Evolutionary conservation across 441 rosid genomes (phyloP), one percentile per base, ranked within the genome.

Genomic region (Erodium texanum): DNA sequence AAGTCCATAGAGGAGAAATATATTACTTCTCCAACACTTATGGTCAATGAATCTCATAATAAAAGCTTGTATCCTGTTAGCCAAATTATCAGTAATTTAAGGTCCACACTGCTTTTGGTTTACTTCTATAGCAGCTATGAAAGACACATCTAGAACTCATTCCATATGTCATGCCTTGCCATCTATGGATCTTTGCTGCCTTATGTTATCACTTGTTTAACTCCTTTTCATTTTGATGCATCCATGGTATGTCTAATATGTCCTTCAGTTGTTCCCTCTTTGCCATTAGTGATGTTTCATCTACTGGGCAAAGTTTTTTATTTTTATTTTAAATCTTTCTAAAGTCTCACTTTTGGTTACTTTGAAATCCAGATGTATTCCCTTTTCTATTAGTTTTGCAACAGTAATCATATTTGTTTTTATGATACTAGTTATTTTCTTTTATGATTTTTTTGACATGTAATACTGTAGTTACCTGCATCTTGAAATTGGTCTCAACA

Each of bases 131-230:
- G 15, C 62, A 20, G 24, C 62, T 9, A 22, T 19, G 24, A 56
- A 58, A 58, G 63, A 58, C 63, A 58, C 63, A 24, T 20, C 63
- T 1, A 20, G 29, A 58, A 23, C 63, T n/a, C 63, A 58, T 58
- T 14, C 29, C 27, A 11, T 43, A 43, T 11, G n/a, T 43, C n/a
- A 14, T 43, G 50, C 50, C 50, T 11, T 43, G 50, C 50, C 50
- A 11, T 43, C n/a, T 43, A 43, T 43, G 50, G n/a, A 14, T 43
- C n/a, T 43, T 43, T 11, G 50, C 50, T 11, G 50, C 18, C 8
- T 15, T 9, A 43, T 50, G 56, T 15, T 50, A n/a, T 50, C 19
- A 50, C 56, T 50, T 50, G 56, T 50, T 50, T 50, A 14, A 4
- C 8, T 3, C 56, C 56, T 50, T 50, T n/a, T 50, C 20, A 50